These are phyloP conservation scores for Curvularia verruculosa DNA, from an alignment of 2,329 filamentous ascomycete species.

Conservation along the genomic window DNA sequence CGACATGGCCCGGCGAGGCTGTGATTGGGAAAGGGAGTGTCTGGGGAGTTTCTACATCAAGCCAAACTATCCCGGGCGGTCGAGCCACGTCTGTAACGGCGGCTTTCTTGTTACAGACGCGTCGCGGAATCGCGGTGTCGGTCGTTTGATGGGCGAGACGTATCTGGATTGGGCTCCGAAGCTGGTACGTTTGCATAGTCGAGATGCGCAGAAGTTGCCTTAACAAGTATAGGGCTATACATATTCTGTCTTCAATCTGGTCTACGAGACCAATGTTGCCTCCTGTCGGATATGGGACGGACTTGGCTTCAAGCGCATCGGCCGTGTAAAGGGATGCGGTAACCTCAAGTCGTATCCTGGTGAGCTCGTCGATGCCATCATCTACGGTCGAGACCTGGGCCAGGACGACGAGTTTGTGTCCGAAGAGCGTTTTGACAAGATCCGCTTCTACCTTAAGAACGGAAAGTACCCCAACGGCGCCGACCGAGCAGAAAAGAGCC, in stretches of 20 bases:
- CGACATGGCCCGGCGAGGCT: slow-evolving; percentile 52
- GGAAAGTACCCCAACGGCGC: slow-evolving; percentile 91
- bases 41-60: slow-evolving; percentile 93
- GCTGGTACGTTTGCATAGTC: slow-evolving; percentile 43
- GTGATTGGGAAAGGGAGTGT: slow-evolving; percentile 80
- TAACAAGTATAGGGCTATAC: slow-evolving; percentile 69
- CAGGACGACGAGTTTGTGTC: slow-evolving; percentile 81
- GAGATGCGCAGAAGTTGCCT: neutral
- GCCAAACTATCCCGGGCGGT: slow-evolving; percentile 89
- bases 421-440: slow-evolving; percentile 98
- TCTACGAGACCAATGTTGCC: slow-evolving; percentile 91
- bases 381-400: slow-evolving; percentile 66
- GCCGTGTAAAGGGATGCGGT: slow-evolving; percentile 68
- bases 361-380: slow-evolving; percentile 58
- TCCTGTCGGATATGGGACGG: slow-evolving; percentile 92
- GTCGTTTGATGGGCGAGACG: slow-evolving; percentile 58
- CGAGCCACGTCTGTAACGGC: slow-evolving; percentile 84
- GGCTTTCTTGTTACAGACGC: slow-evolving; percentile 58
- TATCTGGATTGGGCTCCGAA: slow-evolving; percentile 61
- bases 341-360: slow-evolving; percentile 55
- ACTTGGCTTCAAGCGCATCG: slow-evolving; percentile 90
- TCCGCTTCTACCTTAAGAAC: slow-evolving; percentile 94
- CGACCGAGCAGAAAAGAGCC: slow-evolving; percentile 93
- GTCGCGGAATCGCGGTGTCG: slow-evolving; percentile 57
- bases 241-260: slow-evolving; percentile 92